Conservation (phyloP, 2,329 filamentous ascomycete species). For the Coniochaeta hoffmannii region DNA sequence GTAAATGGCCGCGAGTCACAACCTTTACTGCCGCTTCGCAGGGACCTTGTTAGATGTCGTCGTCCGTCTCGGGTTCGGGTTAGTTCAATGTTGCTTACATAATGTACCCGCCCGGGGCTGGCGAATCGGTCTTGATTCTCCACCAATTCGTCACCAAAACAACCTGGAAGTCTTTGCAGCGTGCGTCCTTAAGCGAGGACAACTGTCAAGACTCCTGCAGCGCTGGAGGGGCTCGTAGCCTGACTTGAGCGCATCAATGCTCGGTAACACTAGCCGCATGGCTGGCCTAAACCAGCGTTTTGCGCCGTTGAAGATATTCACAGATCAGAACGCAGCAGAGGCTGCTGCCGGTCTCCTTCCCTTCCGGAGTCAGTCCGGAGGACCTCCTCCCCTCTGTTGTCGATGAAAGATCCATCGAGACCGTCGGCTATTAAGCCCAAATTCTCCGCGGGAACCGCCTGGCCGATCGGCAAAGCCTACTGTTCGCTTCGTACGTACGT, state of each 20-base stretch:
- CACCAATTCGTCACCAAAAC: neutral
- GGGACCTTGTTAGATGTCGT: neutral
- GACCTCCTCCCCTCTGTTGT: neutral
- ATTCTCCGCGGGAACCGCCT: neutral
- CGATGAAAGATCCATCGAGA: neutral
- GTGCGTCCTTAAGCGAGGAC: neutral
- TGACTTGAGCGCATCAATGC: neutral
- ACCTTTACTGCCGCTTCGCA: too few relatives aligned
- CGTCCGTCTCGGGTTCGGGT: too few relatives aligned
- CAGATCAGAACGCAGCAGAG: neutral
- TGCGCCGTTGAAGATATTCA: neutral
- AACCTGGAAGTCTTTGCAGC: too few relatives aligned
- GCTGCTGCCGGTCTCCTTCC: neutral
- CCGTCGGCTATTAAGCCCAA: neutral
- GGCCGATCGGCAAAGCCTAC: neutral
- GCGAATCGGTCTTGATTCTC: too few relatives aligned
- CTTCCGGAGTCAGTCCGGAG: neutral
- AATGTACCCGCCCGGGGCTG: neutral
- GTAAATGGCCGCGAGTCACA: too few relatives aligned
- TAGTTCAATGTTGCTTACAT: too few relatives aligned
- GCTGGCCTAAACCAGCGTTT: neutral
- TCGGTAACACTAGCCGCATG: neutral
- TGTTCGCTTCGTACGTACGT: neutral
- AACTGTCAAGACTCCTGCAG: neutral
- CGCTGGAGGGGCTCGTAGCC: neutral